These are phyloP conservation scores for Codiaeum variegatum DNA, from an alignment of 441 rosid species.

Conservation along the genomic window DNA sequence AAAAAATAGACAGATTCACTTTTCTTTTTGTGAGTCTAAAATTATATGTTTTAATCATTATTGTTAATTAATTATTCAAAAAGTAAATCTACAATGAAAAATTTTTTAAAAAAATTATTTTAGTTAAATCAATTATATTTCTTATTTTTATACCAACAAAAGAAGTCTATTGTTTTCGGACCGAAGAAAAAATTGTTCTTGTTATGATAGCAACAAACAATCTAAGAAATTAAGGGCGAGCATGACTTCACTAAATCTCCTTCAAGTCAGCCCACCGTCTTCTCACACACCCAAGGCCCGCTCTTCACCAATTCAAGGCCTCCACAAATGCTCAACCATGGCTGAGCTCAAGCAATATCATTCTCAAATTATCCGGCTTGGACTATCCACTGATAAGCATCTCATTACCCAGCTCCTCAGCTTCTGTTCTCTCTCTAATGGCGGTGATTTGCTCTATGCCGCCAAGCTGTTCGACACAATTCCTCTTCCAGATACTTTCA, in stretches of 20 bases:
- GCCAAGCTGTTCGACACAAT: slow-evolving; percentile 33
- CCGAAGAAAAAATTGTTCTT: no score
- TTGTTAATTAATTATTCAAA: no score
- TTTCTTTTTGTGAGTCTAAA: no score
- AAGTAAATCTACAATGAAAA: no score
- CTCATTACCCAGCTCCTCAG: slow-evolving; percentile 34
- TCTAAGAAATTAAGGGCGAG: no score
- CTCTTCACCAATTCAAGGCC: slow-evolving; percentile 14
- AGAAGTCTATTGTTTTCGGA: no score
- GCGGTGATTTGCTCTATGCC: slow-evolving; percentile 33
- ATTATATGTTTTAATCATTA: no score
- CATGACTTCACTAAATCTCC: slow-evolving; percentile 17
- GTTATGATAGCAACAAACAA: no score
- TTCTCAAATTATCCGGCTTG: slow-evolving; percentile 34
- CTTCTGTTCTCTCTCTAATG: slow-evolving; percentile 24
- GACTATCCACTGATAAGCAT: slow-evolving; percentile 35
- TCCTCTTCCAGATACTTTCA: slow-evolving; percentile 37
- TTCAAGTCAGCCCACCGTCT: slow-evolving; percentile 11
- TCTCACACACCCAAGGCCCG: not conserved
- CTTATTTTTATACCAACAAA: no score
- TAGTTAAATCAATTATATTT: no score
- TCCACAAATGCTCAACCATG: slow-evolving; percentile 37
- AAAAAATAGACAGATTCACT: no score
- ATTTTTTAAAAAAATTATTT: no score
- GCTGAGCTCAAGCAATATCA: slow-evolving; percentile 34